Percentiles rank a stretch among this genome's conserved stretches.
Evolutionary conservation across 306 rosid species (phyloP).

Genomic region (Cicer pinnatifidum): DNA sequence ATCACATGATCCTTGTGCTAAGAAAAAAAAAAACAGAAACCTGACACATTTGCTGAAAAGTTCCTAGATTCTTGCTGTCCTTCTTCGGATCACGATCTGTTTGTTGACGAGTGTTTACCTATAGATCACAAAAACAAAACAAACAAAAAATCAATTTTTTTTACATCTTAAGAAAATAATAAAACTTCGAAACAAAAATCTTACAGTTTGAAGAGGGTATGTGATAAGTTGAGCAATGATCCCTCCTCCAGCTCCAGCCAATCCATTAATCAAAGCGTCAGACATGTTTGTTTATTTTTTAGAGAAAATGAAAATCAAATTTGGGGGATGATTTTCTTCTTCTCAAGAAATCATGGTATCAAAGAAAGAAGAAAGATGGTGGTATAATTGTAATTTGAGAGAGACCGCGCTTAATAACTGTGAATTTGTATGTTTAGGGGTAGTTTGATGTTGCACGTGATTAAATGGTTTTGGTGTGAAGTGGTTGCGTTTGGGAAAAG

Average conservation of each 20-base stretch:
- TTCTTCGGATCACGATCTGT: constrained; percentile 85
- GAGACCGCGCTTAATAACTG: not conserved
- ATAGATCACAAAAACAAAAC: constrained; percentile 41
- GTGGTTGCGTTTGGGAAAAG: constrained; percentile 52
- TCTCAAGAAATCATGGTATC: constrained; percentile 36
- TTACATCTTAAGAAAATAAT: not conserved
- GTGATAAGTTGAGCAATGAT: constrained; percentile 98
- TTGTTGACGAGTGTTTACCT: constrained; percentile 97
- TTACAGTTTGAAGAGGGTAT: constrained; percentile 94
- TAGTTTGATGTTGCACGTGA: constrained; percentile 17
- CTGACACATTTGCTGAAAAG: constrained; percentile 73
- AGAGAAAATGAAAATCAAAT: constrained; percentile 30
- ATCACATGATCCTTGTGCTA: constrained; percentile 6
- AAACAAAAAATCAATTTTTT: not conserved
- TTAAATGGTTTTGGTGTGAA: constrained; percentile 15
- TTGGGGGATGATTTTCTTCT: not conserved
- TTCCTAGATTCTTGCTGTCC: constrained; percentile 59
- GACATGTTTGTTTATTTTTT: constrained; percentile 63
- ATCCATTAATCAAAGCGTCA: constrained; percentile 93
- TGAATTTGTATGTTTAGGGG: not conserved
- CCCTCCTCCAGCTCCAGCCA: constrained; percentile 98
- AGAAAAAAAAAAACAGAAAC: constrained; percentile 46
- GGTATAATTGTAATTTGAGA: not conserved
- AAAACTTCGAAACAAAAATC: not conserved
- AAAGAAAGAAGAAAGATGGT: constrained; percentile 1